These are phyloP conservation scores for Chamaecrista fasciculata DNA, from an alignment of 306 rosid genomes.

Conservation along the genomic window DNA sequence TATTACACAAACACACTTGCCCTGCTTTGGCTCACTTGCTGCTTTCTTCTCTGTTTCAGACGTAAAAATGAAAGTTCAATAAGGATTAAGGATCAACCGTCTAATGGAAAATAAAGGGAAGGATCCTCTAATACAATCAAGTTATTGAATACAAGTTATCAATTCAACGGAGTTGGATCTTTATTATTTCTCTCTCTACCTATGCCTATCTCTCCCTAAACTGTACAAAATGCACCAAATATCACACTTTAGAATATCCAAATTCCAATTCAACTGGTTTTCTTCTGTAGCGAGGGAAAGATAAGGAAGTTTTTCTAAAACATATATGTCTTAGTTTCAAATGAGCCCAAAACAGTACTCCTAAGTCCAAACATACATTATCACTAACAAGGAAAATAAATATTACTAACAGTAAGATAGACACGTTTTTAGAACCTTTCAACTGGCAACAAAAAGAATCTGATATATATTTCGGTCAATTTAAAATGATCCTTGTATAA, in stretches of 20 bases:
- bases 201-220: no score
- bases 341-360: not conserved
- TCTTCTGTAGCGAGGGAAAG: no score
- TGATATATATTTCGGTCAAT: not conserved
- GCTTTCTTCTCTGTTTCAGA: conserved; percentile 72
- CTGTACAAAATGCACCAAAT: no score
- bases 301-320: not conserved
- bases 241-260: no score
- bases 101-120: not conserved
- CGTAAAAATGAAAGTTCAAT: not conserved
- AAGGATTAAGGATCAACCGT: conserved; percentile 1
- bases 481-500: not conserved
- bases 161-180: no score
- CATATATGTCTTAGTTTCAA: not conserved
- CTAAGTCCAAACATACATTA: not conserved
- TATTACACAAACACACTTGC: conserved; percentile 74
- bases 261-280: no score
- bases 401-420: not conserved
- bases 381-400: conserved; percentile 4
- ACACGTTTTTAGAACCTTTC: not conserved
- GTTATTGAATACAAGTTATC: not conserved
- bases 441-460: not conserved
- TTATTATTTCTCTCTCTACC: no score
- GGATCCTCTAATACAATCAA: not conserved
- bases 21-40: conserved; percentile 40